Conservation (phyloP, 2,329 filamentous ascomycete genomes). For the Clonostachys sp. region DNA sequence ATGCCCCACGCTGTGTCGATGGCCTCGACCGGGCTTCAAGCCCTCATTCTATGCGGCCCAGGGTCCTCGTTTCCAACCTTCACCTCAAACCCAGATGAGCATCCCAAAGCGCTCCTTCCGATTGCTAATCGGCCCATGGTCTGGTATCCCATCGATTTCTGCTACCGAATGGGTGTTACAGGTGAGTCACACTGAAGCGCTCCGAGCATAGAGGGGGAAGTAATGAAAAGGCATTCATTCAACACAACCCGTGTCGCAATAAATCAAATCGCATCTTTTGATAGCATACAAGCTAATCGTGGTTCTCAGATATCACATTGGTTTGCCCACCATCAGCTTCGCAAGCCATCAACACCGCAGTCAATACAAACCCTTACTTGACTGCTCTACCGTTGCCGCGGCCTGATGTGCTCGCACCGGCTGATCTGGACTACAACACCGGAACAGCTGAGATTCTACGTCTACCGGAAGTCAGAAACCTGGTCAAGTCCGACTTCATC, state of each 20-base stretch:
- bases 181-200: slow-evolving; percentile 39
- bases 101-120: slow-evolving; percentile 76
- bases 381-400: slow-evolving; percentile 69
- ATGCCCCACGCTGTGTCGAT: slow-evolving; percentile 76
- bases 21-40: slow-evolving; percentile 74
- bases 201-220: too few species aligned
- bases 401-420: slow-evolving; percentile 72
- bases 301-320: slow-evolving; percentile 52
- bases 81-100: slow-evolving; percentile 73
- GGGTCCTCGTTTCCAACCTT: slow-evolving; percentile 80
- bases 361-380: slow-evolving; percentile 74
- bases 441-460: slow-evolving; percentile 87
- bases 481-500: slow-evolving; percentile 81
- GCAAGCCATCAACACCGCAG: slow-evolving; percentile 61
- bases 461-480: slow-evolving; percentile 73
- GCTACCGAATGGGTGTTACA: slow-evolving; percentile 74
- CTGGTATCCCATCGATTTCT: slow-evolving; percentile 85
- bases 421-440: slow-evolving; percentile 73
- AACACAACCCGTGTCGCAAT: too few species aligned
- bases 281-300: slow-evolving; percentile 10
- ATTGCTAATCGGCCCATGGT: slow-evolving; percentile 86
- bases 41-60: slow-evolving; percentile 77
- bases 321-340: slow-evolving; percentile 62
- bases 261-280: background rate
- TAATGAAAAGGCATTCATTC: too few species aligned